Conservation (phyloP, 2,329 filamentous ascomycete species). For the Pleoardoris graminearum region DNA sequence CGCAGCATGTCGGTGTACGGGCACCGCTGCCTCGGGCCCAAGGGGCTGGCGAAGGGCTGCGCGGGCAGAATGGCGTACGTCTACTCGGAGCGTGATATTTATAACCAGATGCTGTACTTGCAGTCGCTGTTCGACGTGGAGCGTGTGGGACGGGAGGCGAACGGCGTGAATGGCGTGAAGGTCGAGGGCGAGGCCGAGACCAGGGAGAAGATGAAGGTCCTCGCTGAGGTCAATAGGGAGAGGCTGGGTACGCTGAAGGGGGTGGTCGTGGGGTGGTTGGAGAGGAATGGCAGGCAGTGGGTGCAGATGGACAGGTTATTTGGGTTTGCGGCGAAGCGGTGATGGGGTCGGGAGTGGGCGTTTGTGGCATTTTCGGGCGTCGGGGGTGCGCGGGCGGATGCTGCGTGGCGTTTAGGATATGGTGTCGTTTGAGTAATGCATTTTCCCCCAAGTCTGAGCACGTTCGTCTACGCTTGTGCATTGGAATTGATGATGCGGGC, state of each 20-base stretch:
- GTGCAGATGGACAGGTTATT: slow-evolving; percentile 92
- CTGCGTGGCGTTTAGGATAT: no score
- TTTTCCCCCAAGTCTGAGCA: no score
- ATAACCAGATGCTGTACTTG: slow-evolving; percentile 93
- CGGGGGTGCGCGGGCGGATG: no score
- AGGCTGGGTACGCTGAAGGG: slow-evolving; percentile 76
- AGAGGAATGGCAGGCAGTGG: slow-evolving; percentile 89
- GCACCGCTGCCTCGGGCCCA: slow-evolving; percentile 82
- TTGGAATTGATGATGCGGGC: no score
- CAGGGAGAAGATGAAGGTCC: slow-evolving; percentile 62
- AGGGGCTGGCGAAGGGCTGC: slow-evolving; percentile 82
- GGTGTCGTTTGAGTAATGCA: no score
- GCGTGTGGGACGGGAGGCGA: slow-evolving; percentile 62
- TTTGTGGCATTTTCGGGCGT: slow-evolving; percentile 1
- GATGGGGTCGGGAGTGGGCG: background rate
- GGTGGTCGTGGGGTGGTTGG: slow-evolving; percentile 80
- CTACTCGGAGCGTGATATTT: slow-evolving; percentile 83
- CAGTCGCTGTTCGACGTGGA: slow-evolving; percentile 86
- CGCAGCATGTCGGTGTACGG: slow-evolving; percentile 94
- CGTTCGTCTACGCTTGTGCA: no score
- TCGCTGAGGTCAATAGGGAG: slow-evolving; percentile 80
- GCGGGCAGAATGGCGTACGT: slow-evolving; percentile 87
- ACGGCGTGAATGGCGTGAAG: slow-evolving; percentile 50
- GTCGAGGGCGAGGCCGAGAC: slow-evolving; percentile 59
- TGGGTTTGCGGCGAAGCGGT: slow-evolving; percentile 55